Conservation (phyloP, 2,329 filamentous ascomycete genomes). For the Scleromitrula shiraiana region DNA sequence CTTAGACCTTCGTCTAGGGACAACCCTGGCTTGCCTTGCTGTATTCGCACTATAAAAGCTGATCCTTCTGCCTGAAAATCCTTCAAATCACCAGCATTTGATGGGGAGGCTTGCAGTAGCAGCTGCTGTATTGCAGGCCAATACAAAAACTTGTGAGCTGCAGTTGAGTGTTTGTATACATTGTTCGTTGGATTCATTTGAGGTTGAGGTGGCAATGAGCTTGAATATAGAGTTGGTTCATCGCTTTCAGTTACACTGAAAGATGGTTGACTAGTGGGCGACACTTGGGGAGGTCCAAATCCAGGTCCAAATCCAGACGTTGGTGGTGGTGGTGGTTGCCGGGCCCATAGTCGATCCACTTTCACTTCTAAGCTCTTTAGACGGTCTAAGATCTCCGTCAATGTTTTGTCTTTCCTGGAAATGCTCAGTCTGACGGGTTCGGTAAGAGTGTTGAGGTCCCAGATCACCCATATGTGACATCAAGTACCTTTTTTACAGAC, state of each 20-base stretch:
- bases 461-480: too few species aligned
- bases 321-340: constrained; percentile 11
- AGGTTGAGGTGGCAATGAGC: constrained; percentile 15
- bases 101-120: constrained; percentile 30
- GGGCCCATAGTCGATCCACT: constrained; percentile 36
- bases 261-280: constrained; percentile 23
- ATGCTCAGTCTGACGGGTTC: constrained; percentile 7
- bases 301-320: too few species aligned
- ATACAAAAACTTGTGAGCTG: constrained; percentile 43
- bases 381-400: constrained; percentile 51
- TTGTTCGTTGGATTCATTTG: constrained; percentile 12
- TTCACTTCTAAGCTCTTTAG: constrained; percentile 48
- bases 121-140: constrained; percentile 40
- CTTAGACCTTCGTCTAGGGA: constrained; percentile 22
- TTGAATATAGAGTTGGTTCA: constrained; percentile 21
- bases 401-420: constrained; percentile 52
- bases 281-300: constrained; percentile 20
- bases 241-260: constrained; percentile 14
- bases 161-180: constrained; percentile 28
- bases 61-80: constrained; percentile 33
- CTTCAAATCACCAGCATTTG: constrained; percentile 30
- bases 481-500: background rate
- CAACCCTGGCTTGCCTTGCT: constrained; percentile 19
- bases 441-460: too few species aligned
- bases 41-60: constrained; percentile 30